A percentile compares a stretch with the other conserved stretches of the same genome.
These are phyloP conservation scores for Baorangia bicolor DNA, from an alignment of 768 basidiomycete species.

Conservation along the genomic window DNA sequence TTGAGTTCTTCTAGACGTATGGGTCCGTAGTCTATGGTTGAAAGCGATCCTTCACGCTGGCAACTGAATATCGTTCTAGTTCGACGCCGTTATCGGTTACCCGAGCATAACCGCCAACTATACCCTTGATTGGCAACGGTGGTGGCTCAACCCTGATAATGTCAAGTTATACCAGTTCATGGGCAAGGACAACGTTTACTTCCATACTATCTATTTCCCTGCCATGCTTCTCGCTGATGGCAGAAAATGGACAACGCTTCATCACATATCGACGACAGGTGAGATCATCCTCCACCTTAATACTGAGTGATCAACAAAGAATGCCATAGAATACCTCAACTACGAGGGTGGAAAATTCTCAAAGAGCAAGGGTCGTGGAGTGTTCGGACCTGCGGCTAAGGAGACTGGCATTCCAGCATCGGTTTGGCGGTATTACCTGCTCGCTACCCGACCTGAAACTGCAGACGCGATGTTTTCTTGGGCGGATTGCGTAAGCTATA, in stretches of 20 bases:
- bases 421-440: constrained; percentile 96
- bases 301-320: background rate
- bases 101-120: constrained; percentile 96
- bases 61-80: constrained; percentile 46
- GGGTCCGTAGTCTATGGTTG: constrained; percentile 58
- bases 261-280: constrained; percentile 96
- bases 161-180: constrained; percentile 97
- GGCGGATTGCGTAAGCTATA: constrained; percentile 76
- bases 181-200: constrained; percentile 99
- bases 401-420: constrained; percentile 92
- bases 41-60: background rate
- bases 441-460: constrained; percentile 90
- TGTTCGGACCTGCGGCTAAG: constrained; percentile 92
- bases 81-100: constrained; percentile 96
- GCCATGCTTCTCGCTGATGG: constrained; percentile 87
- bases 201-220: constrained; percentile 96
- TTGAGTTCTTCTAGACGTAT: constrained; percentile 64
- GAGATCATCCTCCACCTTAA: constrained; percentile 15
- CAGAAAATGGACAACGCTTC: constrained; percentile 88
- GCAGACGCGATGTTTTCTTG: constrained; percentile 96
- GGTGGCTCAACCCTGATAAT: constrained; percentile 94
- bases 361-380: constrained; percentile 94
- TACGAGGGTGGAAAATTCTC: constrained; percentile 99
- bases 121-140: constrained; percentile 90
- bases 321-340: constrained; percentile 81